Conservation (phyloP, 164 flowering plant genomes). For the Macadamia tetraphylla region DNA sequence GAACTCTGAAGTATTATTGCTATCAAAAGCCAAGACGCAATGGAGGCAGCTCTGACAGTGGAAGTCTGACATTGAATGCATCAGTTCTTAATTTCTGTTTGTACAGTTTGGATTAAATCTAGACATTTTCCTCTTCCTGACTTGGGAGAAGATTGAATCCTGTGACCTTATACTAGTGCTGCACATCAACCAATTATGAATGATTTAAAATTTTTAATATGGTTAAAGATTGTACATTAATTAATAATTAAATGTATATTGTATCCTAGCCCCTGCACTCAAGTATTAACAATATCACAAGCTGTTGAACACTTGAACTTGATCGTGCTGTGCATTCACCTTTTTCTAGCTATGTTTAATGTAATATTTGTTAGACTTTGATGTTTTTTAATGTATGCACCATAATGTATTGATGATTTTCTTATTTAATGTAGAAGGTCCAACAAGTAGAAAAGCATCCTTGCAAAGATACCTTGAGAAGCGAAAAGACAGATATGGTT, state of each 20-base stretch:
- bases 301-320: background rate
- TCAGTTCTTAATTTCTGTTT: no score
- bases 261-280: background rate
- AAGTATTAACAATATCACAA: background rate
- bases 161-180: background rate
- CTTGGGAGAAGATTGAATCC: background rate
- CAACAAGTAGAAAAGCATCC: constrained; percentile 53
- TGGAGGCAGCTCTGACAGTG: background rate
- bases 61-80: background rate
- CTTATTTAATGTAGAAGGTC: constrained; percentile 43
- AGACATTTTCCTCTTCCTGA: background rate
- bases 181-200: background rate
- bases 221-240: background rate
- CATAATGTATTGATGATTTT: background rate
- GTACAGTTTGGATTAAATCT: no score
- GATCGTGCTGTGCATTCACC: background rate
- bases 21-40: background rate
- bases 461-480: constrained; percentile 73
- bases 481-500: constrained; percentile 68
- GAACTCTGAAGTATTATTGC: no score
- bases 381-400: background rate
- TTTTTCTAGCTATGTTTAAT: no score
- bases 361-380: no score
- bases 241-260: background rate
- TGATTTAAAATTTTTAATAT: background rate